These are phyloP conservation scores for Penicillium coffeae DNA, from an alignment of 495 filamentous ascomycete species.

Conservation along the genomic window DNA sequence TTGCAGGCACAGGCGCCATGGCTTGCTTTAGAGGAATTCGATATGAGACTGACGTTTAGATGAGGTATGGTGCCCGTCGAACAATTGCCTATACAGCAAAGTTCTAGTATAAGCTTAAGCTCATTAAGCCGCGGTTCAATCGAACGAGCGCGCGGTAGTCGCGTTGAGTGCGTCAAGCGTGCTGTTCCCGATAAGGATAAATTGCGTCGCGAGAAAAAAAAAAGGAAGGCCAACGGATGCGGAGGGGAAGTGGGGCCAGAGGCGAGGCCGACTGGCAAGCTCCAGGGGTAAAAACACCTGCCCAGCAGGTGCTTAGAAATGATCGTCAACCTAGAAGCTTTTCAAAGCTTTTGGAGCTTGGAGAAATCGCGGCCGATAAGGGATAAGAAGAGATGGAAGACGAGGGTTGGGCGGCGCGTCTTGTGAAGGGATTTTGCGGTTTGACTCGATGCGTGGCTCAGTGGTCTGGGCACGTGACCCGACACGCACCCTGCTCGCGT, in stretches of 20 bases:
- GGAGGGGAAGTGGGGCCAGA: too few species aligned
- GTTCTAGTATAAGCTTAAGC: too few species aligned
- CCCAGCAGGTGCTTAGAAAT: too few species aligned
- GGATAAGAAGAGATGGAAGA: neutral
- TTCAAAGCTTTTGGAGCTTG: neutral
- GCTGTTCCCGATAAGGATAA: neutral
- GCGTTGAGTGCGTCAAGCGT: neutral
- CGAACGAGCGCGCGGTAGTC: neutral
- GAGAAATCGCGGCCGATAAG: neutral
- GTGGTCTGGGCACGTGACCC: neutral
- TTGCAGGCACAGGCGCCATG: constrained; percentile 9
- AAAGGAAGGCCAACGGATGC: constrained; percentile 7
- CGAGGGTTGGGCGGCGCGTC: neutral
- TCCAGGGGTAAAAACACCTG: too few species aligned
- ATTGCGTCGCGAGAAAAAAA: constrained; percentile 2
- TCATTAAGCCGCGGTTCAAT: too few species aligned
- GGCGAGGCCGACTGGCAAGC: too few species aligned
- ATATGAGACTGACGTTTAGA: neutral
- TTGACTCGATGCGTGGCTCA: neutral
- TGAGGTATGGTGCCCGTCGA: too few species aligned
- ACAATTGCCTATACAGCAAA: too few species aligned
- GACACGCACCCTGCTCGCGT: neutral
- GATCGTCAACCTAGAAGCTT: too few species aligned
- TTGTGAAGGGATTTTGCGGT: neutral
- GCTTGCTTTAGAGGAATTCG: neutral